Evolutionary conservation across 176 grass and related monocot genomes (phyloP), one percentile per base, ranked within the genome.

Genomic region (Zoysia pacifica): DNA sequence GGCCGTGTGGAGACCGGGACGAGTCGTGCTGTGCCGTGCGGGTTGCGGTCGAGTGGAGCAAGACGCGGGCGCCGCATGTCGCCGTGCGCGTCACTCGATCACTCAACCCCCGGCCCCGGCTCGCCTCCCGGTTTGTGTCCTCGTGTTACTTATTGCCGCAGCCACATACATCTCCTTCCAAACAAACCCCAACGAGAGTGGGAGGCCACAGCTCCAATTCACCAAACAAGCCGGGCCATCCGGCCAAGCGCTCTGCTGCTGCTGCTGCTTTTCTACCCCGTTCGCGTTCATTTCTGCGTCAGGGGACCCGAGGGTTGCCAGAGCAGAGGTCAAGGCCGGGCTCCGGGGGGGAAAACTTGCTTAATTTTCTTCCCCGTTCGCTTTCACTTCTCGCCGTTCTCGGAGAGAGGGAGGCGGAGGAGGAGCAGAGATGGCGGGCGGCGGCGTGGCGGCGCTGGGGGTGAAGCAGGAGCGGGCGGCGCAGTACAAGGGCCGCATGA

Each of bases 401-500:
- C 4, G 28, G 2, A 37, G 36, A 48, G 52, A 43, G 19, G 38
- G 51, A 67, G 20, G 52, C 28, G 44, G 52, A 37, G 55, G 55
- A 48, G 41, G 6, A 28, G 58, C 45, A 46, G 62, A 39, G 66
- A 92, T 94, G 91, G 91, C 86, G 4, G 91, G 86, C 48, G 87
- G 90, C 20, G 94, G 90, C 13, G 35, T 72, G 72, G 74, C 81
- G 7, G 86, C 94, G 60, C 67, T 88, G 56, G 94, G 94, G 38
- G 91, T 97, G 71, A 76, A 76, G 66, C 79, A 90, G 83, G 94
- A 97, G 90, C 46, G 94, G 73, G 94, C 89, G 76, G 82, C 92
- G 46, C 77, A 90, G 82, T 97, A 97, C 87, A 89, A 85, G 75
- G 94, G 94, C n/a, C 78, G 89, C 11, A 91, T 94, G 69, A 97